Percentiles rank a stretch among this genome's conserved stretches.
phyloP scores from a whole-genome alignment of 116 monocot genomes.

The Thalassia testudinum region DNA sequence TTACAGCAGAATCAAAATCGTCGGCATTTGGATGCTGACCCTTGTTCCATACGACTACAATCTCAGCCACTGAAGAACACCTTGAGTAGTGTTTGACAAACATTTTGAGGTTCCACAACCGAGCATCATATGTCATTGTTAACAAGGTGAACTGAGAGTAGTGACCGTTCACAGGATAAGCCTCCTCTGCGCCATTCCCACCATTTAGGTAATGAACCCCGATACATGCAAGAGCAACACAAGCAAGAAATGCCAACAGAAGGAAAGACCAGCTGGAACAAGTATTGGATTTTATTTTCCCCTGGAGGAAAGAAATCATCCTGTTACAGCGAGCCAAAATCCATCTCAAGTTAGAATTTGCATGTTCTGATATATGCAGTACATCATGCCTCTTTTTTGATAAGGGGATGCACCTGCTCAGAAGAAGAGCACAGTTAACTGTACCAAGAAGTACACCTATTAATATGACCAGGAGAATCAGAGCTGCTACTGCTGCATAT shows the following conservation, averaged over 20 bases:
- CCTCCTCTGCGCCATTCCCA: slow-evolving; percentile 60
- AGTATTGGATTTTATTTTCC: slow-evolving; percentile 40
- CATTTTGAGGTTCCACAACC: slow-evolving; percentile 71
- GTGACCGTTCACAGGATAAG: slow-evolving; percentile 52
- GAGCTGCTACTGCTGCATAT: slow-evolving; percentile 29
- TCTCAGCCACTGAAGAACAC: slow-evolving; percentile 72
- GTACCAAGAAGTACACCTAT: slow-evolving; percentile 27
- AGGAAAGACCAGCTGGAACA: slow-evolving; percentile 24
- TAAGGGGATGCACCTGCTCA: slow-evolving; percentile 32
- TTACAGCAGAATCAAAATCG: slow-evolving; percentile 48
- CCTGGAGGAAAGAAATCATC: slow-evolving; percentile 20
- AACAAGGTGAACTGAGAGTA: slow-evolving; percentile 83
- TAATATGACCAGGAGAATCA: slow-evolving; percentile 22
- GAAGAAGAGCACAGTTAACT: slow-evolving; percentile 34
- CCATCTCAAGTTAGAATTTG: slow-evolving; percentile 26
- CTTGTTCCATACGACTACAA: slow-evolving; percentile 83
- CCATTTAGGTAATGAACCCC: slow-evolving; percentile 48
- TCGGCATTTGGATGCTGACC: slow-evolving; percentile 25
- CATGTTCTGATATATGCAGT: slow-evolving; percentile 1
- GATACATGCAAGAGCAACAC: slow-evolving; percentile 33
- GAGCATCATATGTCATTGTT: slow-evolving; percentile 77
- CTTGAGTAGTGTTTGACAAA: slow-evolving; percentile 77
- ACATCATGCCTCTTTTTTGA: slow-evolving; percentile 33
- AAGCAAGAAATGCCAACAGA: slow-evolving; percentile 17
- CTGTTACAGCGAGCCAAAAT: slow-evolving; percentile 21